Evolutionary conservation across 129 eudicot genomes (phyloP).

Genomic region (Smallanthus sonchifolius): DNA sequence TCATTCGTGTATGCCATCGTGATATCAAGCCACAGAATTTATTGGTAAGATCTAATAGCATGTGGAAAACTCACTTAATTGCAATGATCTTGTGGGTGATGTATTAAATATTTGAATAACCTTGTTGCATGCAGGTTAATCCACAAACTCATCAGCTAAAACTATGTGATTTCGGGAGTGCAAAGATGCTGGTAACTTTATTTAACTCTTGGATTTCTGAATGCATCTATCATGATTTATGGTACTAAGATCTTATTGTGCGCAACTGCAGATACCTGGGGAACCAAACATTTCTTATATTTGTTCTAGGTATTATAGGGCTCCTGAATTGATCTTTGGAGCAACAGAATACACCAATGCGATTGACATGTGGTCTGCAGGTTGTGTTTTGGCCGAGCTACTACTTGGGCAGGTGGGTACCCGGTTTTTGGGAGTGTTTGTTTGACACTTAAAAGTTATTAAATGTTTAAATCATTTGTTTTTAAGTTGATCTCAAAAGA

Average conservation of each 20-base stretch:
- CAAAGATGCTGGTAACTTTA: constrained; percentile 79
- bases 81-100: constrained; percentile 4
- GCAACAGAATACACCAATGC: constrained; percentile 98
- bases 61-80: neutral
- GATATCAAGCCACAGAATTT: constrained; percentile 95
- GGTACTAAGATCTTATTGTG: neutral
- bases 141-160: constrained; percentile 94
- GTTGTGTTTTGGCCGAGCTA: constrained; percentile 96
- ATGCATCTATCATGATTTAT: neutral
- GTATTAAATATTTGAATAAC: neutral
- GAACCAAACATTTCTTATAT: constrained; percentile 97
- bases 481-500: neutral
- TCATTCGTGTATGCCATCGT: constrained; percentile 93
- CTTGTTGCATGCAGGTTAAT: constrained; percentile 59
- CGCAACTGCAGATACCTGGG: constrained; percentile 59
- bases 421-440: neutral
- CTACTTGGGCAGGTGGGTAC: constrained; percentile 75
- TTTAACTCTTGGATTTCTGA: neutral
- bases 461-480: neutral
- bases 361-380: constrained; percentile 98
- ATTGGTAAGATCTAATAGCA: constrained; percentile 46
- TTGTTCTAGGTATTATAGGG: constrained; percentile 93
- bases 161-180: constrained; percentile 95
- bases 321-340: constrained; percentile 94
- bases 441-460: neutral